Conservation (phyloP, 192 early-diverging fungal species). For the Chytriomyces sp. region DNA sequence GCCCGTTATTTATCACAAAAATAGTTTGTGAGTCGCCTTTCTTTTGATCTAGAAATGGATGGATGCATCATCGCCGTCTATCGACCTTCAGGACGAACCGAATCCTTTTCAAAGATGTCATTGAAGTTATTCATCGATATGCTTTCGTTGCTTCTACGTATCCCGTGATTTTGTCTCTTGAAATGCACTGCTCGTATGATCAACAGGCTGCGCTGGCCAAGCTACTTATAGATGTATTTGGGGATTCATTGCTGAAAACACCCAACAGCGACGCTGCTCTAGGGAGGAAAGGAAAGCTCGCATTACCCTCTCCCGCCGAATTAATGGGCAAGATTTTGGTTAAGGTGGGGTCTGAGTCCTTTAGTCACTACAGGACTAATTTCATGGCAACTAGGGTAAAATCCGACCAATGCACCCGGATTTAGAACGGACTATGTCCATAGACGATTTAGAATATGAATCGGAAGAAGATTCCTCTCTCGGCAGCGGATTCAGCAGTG, state of each 20-base stretch:
- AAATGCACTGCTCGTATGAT: slow-evolving; percentile 74
- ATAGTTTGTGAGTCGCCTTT: slow-evolving; percentile 63
- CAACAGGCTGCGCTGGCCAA: slow-evolving; percentile 79
- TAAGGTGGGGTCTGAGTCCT: slow-evolving; percentile 50
- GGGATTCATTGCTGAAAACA: slow-evolving; percentile 62
- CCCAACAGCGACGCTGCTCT: slow-evolving; percentile 36
- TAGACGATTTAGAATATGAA: slow-evolving; percentile 41
- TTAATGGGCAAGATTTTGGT: slow-evolving; percentile 73
- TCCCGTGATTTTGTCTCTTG: slow-evolving; percentile 82
- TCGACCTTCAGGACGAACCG: slow-evolving; percentile 59
- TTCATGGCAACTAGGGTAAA: slow-evolving; percentile 25
- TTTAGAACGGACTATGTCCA: slow-evolving; percentile 1
- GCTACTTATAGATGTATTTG: slow-evolving; percentile 69
- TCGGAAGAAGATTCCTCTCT: slow-evolving; percentile 39
- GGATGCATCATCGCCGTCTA: too few relatives aligned
- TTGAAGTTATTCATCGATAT: slow-evolving; percentile 81
- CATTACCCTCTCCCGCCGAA: slow-evolving; percentile 70
- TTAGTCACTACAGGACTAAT: background rate
- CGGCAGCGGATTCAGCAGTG: too few relatives aligned
- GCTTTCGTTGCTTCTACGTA: slow-evolving; percentile 82
- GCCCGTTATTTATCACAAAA: slow-evolving; percentile 83
- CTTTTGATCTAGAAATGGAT: background rate
- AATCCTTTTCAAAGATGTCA: slow-evolving; percentile 80
- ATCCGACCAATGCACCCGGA: slow-evolving; percentile 7
- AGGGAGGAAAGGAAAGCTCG: slow-evolving; percentile 22